Evolutionary conservation across 345 rosid species (phyloP).

Genomic region (Boechera divaricarpa): DNA sequence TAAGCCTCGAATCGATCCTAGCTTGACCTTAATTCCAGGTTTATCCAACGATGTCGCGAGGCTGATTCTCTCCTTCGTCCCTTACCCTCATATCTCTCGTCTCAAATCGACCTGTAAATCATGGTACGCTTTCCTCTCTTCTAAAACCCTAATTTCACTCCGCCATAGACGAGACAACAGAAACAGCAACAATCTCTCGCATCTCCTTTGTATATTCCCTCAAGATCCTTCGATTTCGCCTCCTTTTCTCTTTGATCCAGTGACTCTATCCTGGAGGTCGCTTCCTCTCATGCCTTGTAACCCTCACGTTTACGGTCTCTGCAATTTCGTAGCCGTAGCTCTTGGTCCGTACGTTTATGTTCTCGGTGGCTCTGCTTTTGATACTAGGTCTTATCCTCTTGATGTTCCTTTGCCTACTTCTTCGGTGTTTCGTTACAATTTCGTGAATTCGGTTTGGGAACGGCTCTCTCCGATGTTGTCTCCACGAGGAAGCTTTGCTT

Average conservation of each 20-base stretch:
- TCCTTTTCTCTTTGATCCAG: conserved; percentile 82
- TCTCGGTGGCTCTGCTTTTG: conserved; percentile 89
- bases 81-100: conserved; percentile 76
- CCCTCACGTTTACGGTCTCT: conserved; percentile 82
- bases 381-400: conserved; percentile 81
- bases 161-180: conserved; percentile 49
- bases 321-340: conserved; percentile 79
- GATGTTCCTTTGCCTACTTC: conserved; percentile 81
- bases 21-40: conserved; percentile 66
- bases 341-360: conserved; percentile 70
- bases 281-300: conserved; percentile 86
- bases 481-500: conserved; percentile 93
- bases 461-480: conserved; percentile 74
- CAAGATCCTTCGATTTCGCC: conserved; percentile 79
- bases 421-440: conserved; percentile 67
- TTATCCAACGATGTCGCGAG: conserved; percentile 72
- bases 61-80: conserved; percentile 64
- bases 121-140: conserved; percentile 79
- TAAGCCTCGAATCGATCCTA: conserved; percentile 45
- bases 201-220: conserved; percentile 88
- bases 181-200: conserved; percentile 41
- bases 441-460: conserved; percentile 66
- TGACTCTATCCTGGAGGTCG: conserved; percentile 66
- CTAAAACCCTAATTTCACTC: conserved; percentile 63
- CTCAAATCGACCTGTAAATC: conserved; percentile 72